phyloP scores from a whole-genome alignment of 202 grass and related monocot species.

The Tripidium arundinaceum region DNA sequence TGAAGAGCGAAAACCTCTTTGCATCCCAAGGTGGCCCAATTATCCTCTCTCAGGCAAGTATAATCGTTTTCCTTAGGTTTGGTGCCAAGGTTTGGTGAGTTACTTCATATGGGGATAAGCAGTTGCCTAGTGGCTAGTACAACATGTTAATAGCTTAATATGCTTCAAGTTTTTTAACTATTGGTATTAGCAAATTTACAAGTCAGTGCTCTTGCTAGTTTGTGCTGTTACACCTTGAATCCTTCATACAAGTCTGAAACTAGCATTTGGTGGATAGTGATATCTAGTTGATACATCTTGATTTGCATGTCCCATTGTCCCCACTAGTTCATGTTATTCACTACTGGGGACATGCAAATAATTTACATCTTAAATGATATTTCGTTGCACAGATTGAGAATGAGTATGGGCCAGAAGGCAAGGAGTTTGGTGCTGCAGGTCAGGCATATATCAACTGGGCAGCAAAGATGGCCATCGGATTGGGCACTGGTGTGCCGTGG shows the following conservation, averaged over 20 bases:
- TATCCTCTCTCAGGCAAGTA: constrained; percentile 94
- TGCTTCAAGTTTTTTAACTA: neutral
- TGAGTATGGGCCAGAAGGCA: constrained; percentile 89
- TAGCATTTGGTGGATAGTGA: neutral
- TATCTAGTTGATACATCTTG: neutral
- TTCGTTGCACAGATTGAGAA: constrained; percentile 79
- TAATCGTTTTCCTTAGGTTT: neutral
- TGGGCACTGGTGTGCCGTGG: constrained; percentile 94
- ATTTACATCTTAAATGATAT: neutral
- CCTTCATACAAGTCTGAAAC: neutral
- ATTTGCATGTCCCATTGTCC: neutral
- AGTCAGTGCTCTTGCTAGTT: neutral
- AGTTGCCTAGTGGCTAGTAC: neutral
- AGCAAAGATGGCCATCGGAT: constrained; percentile 79
- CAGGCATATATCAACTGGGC: constrained; percentile 89
- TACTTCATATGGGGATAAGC: neutral
- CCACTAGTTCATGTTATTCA: neutral
- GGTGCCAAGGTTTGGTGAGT: neutral
- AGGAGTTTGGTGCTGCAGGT: constrained; percentile 62
- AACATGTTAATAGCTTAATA: neutral
- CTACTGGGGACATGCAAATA: neutral
- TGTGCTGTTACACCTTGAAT: neutral
- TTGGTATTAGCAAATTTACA: neutral
- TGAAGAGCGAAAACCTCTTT: constrained; percentile 93
- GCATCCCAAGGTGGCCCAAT: constrained; percentile 95